Conservation (phyloP, 1,139 yeast species). For the Scheffersomyces segobiensis region DNA sequence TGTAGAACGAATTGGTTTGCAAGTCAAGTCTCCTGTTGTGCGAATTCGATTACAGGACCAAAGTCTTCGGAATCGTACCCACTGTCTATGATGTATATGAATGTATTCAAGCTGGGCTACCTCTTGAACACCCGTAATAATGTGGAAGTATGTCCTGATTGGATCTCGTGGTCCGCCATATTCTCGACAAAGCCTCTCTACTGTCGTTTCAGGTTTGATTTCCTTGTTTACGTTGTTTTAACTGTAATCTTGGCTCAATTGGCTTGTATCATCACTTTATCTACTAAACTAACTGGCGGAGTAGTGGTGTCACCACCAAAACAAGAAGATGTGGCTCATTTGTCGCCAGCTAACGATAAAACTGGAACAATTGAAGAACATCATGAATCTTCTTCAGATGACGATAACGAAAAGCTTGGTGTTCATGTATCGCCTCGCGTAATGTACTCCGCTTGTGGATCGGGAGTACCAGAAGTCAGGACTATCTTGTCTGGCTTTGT, state of each 20-base stretch:
- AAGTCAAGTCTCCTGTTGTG: conserved; percentile 49
- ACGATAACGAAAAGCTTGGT: conserved; percentile 1
- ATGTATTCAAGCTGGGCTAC: conserved; percentile 25
- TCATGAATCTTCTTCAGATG: conserved; percentile 4
- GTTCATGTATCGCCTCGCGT: conserved; percentile 15
- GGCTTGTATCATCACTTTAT: conserved; percentile 51
- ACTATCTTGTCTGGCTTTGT: conserved; percentile 59
- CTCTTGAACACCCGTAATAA: conserved; percentile 10
- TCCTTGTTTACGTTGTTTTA: conserved; percentile 39
- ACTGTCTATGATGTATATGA: conserved; percentile 5
- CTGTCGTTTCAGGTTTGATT: conserved; percentile 24
- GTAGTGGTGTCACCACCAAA: background rate
- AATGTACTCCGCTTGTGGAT: conserved; percentile 59
- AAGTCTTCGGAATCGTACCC: conserved; percentile 1
- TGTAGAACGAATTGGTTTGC: conserved; percentile 50
- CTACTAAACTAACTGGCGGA: conserved; percentile 45
- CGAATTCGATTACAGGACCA: conserved; percentile 1
- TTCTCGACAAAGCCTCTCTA: conserved; percentile 22
- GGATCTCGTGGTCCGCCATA: conserved; percentile 50
- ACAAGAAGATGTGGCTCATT: background rate
- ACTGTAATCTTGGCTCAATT: conserved; percentile 45
- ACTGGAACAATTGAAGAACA: background rate
- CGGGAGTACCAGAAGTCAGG: conserved; percentile 67
- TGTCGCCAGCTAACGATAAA: background rate
- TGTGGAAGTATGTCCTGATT: conserved; percentile 31